Evolutionary conservation across 208 protist species (phyloP).

Genomic region (Phytomonas francai): DNA sequence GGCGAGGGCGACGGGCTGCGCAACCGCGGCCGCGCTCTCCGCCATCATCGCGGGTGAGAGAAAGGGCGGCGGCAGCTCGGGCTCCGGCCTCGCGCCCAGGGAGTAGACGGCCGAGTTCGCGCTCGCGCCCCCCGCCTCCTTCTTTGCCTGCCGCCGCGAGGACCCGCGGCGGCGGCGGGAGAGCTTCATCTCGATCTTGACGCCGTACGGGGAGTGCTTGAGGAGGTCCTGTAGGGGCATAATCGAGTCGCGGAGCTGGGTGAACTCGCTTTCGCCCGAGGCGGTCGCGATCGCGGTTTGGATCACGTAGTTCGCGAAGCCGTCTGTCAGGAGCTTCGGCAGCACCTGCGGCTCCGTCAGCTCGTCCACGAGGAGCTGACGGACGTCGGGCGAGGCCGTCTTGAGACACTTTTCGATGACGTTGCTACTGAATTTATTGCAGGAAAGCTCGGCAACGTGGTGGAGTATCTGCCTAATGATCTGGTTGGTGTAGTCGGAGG

Average conservation of each 20-base stretch:
- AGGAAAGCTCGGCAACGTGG: constrained; percentile 90
- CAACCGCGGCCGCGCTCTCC: constrained; percentile 21
- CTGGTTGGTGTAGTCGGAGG: constrained; percentile 69
- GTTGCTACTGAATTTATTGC: constrained; percentile 98
- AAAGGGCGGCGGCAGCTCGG: constrained; percentile 23
- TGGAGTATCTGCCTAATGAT: constrained; percentile 90
- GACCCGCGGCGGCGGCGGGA: constrained; percentile 53
- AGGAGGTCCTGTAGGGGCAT: constrained; percentile 89
- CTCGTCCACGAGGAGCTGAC: constrained; percentile 91
- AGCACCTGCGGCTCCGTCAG: constrained; percentile 88
- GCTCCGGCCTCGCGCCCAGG: constrained; percentile 21
- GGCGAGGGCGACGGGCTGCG: constrained; percentile 44
- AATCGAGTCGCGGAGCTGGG: constrained; percentile 91
- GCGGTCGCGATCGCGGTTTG: constrained; percentile 93
- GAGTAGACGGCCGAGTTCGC: constrained; percentile 18
- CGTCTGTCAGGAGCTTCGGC: constrained; percentile 91
- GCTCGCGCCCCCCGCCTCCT: constrained; percentile 19
- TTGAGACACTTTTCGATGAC: constrained; percentile 98
- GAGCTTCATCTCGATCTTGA: constrained; percentile 94
- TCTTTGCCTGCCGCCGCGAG: constrained; percentile 37
- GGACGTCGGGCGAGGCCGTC: constrained; percentile 70
- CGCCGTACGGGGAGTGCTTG: constrained; percentile 95
- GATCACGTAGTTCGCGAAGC: constrained; percentile 98
- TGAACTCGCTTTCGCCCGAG: constrained; percentile 88
- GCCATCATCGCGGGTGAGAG: constrained; percentile 33